Base-by-base conservation (phyloP, 805 yeast species). In the Nakazawaea ishiwadae region DNA sequence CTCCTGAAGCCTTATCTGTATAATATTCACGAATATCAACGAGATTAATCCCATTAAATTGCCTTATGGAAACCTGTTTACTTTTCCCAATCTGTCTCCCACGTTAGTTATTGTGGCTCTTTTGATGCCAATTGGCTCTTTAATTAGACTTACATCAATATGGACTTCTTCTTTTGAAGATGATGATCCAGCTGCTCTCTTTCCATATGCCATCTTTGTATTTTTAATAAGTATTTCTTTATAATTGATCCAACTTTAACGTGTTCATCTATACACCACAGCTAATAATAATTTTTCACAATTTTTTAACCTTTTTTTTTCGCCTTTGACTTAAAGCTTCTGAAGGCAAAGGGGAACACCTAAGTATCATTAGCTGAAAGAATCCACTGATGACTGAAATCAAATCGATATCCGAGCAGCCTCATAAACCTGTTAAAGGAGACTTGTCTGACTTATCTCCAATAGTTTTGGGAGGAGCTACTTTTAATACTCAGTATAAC, bases 1-100 rank as follows among this genome's bases (percentile, higher is more conserved):
- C 81, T 5, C 82, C 82, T 8, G 66, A 63, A 3, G 67, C 59
- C n/a, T 68, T 64, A 37, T 79, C 76, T 39, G 68, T 69, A 59
- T 87, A 90, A 63, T 69, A 88, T 57, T 90, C 96, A 44, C 98
- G 73, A 40, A 90, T 84, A 53, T 90, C 96, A 11, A 91, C 77
- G 49, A 89, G 63, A 26, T 74, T 75, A 42, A 66, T 64, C 39
- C 80, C 79, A 42, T 84, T 80, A 67, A 78, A 90, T 49, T 73
- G 75, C 44, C 88, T 71, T 14, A 91, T 88, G 0, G 86, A 76
- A 24, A 86, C 83, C 42, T 79, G 75, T 55, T 87, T 88, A 52
- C 71, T 79, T 50, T 68, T 69, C 4, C 81, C 79, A 38, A 42
- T 37, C 45, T 42, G 21, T 4, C 15, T 15, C n/a, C n/a, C n/a